These are phyloP conservation scores for Escallonia herrerae DNA, from an alignment of 129 eudicot genomes.

Conservation along the genomic window DNA sequence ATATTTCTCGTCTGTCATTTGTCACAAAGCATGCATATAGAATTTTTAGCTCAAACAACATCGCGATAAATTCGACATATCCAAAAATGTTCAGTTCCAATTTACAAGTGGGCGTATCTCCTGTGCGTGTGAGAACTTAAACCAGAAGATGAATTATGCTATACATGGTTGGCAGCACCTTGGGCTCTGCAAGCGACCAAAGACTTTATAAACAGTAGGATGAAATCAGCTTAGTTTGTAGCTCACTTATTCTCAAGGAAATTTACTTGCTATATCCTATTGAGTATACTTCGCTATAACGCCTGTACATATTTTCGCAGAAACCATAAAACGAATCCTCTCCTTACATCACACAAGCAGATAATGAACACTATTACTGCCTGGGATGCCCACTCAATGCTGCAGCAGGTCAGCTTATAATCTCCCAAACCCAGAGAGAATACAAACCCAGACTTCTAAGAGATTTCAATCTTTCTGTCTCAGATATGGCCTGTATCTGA, in stretches of 20 bases:
- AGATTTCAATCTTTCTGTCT: neutral
- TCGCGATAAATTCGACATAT: no score
- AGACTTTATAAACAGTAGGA: neutral
- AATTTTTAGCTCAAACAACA: no score
- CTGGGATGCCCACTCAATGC: constrained; percentile 20
- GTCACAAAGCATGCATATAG: no score
- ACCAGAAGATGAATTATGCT: neutral
- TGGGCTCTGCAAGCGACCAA: constrained; percentile 4
- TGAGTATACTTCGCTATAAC: neutral
- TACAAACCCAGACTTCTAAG: no score
- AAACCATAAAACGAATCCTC: neutral
- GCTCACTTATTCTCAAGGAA: constrained; percentile 1
- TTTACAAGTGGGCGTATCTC: no score
- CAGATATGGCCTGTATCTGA: neutral
- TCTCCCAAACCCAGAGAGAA: neutral
- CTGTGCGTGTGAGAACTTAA: no score
- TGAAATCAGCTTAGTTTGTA: neutral
- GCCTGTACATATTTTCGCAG: constrained; percentile 13
- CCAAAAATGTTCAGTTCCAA: no score
- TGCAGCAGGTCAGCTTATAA: neutral
- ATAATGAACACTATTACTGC: constrained; percentile 17
- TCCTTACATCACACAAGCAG: constrained; percentile 29
- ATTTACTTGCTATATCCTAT: neutral
- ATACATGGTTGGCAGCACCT: constrained; percentile 6
- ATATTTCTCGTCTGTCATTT: no score